Evolutionary conservation across 768 basidiomycete genomes (phyloP).

Genomic region (Russula emetica): DNA sequence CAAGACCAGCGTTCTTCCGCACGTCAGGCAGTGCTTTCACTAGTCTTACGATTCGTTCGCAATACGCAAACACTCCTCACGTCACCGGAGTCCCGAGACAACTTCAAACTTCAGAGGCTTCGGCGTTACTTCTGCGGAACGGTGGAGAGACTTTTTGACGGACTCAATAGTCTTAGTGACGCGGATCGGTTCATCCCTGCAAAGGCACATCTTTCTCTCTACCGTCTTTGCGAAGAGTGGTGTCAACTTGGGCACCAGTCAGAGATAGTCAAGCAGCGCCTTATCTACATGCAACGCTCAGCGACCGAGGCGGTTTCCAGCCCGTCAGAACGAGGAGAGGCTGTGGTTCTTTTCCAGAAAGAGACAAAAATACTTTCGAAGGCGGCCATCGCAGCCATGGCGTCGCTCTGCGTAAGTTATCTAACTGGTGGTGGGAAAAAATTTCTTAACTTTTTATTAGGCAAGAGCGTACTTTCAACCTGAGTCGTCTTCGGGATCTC

Average conservation of each 20-base stretch:
- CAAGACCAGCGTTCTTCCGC: slow-evolving; percentile 64
- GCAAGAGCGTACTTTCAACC: slow-evolving; percentile 73
- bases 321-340: slow-evolving; percentile 46
- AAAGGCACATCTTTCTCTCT: slow-evolving; percentile 73
- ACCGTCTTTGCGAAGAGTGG: slow-evolving; percentile 90
- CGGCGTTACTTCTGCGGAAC: slow-evolving; percentile 90
- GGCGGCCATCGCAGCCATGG: slow-evolving; percentile 81
- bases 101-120: slow-evolving; percentile 70
- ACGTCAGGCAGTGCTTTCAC: slow-evolving; percentile 67
- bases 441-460: slow-evolving; percentile 39
- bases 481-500: slow-evolving; percentile 55
- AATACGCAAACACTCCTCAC: slow-evolving; percentile 78
- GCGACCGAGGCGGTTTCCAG: slow-evolving; percentile 53
- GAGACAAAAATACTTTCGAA: slow-evolving; percentile 71
- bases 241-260: slow-evolving; percentile 78
- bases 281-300: slow-evolving; percentile 66
- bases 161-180: slow-evolving; percentile 61
- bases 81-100: slow-evolving; percentile 65
- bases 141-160: slow-evolving; percentile 82
- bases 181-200: slow-evolving; percentile 72
- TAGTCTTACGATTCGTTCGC: slow-evolving; percentile 82
- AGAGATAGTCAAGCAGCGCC: slow-evolving; percentile 65
- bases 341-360: slow-evolving; percentile 35
- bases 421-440: not conserved
- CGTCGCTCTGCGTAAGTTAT: slow-evolving; percentile 77